These are phyloP conservation scores for Glonium stellatum DNA, from an alignment of 495 filamentous ascomycete genomes.

Conservation along the genomic window DNA sequence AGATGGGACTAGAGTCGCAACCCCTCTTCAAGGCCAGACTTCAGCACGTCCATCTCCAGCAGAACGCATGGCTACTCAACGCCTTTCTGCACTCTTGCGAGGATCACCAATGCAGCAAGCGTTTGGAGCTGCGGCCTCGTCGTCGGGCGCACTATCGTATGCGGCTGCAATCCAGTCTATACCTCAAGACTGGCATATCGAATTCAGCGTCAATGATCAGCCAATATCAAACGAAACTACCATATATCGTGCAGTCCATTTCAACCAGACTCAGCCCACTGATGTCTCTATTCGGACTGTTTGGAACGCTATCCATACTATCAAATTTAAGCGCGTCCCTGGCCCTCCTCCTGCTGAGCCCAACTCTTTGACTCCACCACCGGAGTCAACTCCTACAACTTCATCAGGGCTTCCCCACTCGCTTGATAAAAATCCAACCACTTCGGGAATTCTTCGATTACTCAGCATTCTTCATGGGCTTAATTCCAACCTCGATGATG, in stretches of 20 bases:
- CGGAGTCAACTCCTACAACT: slow-evolving; percentile 42
- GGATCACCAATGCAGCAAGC: slow-evolving; percentile 31
- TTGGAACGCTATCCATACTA: slow-evolving; percentile 83
- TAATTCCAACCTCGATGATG: slow-evolving; percentile 91
- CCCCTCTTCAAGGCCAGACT: slow-evolving; percentile 62
- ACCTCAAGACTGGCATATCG: slow-evolving; percentile 96
- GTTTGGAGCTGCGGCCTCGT: slow-evolving; percentile 34
- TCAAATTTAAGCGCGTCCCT: slow-evolving; percentile 81
- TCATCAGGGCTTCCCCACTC: slow-evolving; percentile 65
- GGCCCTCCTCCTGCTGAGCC: slow-evolving; percentile 84
- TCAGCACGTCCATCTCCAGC: slow-evolving; percentile 34
- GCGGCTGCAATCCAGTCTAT: slow-evolving; percentile 69
- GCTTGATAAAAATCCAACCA: slow-evolving; percentile 74
- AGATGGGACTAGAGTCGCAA: slow-evolving; percentile 83
- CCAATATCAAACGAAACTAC: slow-evolving; percentile 86
- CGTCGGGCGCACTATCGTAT: slow-evolving; percentile 60
- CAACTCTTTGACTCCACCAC: slow-evolving; percentile 51
- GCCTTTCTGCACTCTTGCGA: slow-evolving; percentile 43
- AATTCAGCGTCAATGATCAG: slow-evolving; percentile 84
- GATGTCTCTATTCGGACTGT: slow-evolving; percentile 67
- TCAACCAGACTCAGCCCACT: slow-evolving; percentile 54
- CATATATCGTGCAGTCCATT: slow-evolving; percentile 90
- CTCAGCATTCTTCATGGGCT: slow-evolving; percentile 88
- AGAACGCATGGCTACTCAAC: slow-evolving; percentile 34
- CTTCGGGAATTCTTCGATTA: slow-evolving; percentile 79